Base-by-base conservation (phyloP, 1,284 basidiomycete species). In the Cryptococcus sp. region DNA sequence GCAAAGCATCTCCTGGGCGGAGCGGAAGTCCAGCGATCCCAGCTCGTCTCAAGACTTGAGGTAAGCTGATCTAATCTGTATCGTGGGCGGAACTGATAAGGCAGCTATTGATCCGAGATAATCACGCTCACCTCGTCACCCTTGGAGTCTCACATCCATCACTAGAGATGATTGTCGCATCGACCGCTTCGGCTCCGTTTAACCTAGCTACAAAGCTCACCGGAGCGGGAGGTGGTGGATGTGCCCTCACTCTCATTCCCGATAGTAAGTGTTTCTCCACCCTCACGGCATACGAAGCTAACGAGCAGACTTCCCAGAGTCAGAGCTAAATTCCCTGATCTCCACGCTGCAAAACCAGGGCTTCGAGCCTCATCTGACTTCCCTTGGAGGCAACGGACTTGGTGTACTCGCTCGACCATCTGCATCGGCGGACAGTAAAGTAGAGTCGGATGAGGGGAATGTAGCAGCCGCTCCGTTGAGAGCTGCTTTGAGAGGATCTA, bases 181-280 rank as follows among this genome's bases (percentile, higher is more conserved):
- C 81, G 63, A 91, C 91, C 0, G 75, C 78, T 3, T 77, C 78
- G 14, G 66, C 77, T 56, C 84, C 85, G 7, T 88, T 86, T 74
- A 77, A 76, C 5, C 78, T 98, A 45, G 85, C 85, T 60, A 97
- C 94, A n/a, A 99, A 99, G 78, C 77, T 99, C 49, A 99, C 96
- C 2, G 96, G 96, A 39, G 94, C 96, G 2, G 96, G 96, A n/a
- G 96, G 96, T 24, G 96, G 96, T 16, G 96, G 96, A 16, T 98
- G 96, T 67, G 88, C 94, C 2, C 91, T 98, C 24, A 98, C 93
- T 4, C 82, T 98, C 31, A 80, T 98, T 47, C 93, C 93, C 46
- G 91, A 97, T 76, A 82, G 91, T 77, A 49, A 63, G 74, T 19
- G 34, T 43, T 7, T 21, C 23, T 4, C 5, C 13, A 22, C 41